Percentiles rank a stretch among this genome's conserved stretches.
These are phyloP conservation scores for Podila epicladia DNA, from an alignment of 192 early-diverging fungal genomes.

Conservation along the genomic window DNA sequence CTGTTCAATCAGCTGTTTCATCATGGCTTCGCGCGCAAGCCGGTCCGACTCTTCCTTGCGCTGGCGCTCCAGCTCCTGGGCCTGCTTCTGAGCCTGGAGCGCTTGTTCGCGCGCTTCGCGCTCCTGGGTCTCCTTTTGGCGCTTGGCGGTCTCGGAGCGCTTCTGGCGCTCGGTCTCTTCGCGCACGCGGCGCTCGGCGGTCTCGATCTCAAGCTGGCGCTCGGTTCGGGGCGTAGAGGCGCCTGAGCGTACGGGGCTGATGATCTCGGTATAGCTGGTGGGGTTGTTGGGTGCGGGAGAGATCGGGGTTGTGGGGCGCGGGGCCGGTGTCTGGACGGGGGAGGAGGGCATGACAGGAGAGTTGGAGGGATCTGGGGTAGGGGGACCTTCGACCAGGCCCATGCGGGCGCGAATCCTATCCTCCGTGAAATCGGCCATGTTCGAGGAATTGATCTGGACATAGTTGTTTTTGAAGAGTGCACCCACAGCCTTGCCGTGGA, in stretches of 20 bases:
- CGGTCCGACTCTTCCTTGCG: conserved; percentile 29
- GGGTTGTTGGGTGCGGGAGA: conserved; percentile 12
- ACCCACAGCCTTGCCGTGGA: conserved; percentile 70
- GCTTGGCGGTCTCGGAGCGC: conserved; percentile 27
- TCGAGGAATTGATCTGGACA: conserved; percentile 40
- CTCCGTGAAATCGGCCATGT: conserved; percentile 26
- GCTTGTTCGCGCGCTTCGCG: conserved; percentile 55
- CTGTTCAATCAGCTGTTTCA: conserved; percentile 41
- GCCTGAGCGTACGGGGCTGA: conserved; percentile 25
- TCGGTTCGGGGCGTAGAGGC: conserved; percentile 26
- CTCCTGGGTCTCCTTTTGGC: conserved; percentile 39
- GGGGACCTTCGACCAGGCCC: conserved; percentile 24
- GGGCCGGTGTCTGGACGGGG: conserved; percentile 4
- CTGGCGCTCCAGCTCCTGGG: conserved; percentile 24
- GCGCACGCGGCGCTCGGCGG: conserved; percentile 45
- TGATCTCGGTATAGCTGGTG: conserved; percentile 20
- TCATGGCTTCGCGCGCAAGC: conserved; percentile 45
- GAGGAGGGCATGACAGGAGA: conserved; percentile 34
- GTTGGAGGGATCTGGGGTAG: conserved; percentile 25
- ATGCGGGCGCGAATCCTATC: conserved; percentile 26
- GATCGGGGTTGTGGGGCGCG: conserved; percentile 39
- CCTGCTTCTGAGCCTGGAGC: conserved; percentile 33
- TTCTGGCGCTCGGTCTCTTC: conserved; percentile 55
- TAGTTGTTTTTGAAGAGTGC: conserved; percentile 56
- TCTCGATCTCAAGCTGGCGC: conserved; percentile 42